Percentiles rank a stretch among this genome's conserved stretches.
Evolutionary conservation across 495 filamentous ascomycete species (phyloP).

Genomic region (Lepidopterella palustris): DNA sequence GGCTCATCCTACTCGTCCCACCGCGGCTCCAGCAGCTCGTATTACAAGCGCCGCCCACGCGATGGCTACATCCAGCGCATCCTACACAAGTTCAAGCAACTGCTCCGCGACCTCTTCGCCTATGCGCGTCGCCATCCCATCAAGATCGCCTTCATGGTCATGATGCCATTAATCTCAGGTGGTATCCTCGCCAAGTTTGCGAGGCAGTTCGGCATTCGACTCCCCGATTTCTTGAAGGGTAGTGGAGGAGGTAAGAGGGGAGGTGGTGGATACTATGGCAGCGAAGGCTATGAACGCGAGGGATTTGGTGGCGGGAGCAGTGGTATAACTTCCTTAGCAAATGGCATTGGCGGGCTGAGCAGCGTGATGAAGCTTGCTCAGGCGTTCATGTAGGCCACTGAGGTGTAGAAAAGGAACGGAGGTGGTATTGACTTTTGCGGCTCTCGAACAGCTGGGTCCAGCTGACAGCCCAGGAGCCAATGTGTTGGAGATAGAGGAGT

Average conservation of each 20-base stretch:
- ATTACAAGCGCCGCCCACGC: slow-evolving; percentile 67
- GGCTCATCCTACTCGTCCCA: slow-evolving; percentile 24
- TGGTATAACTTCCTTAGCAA: slow-evolving; percentile 6
- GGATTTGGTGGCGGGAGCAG: slow-evolving; percentile 12
- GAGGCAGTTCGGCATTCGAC: slow-evolving; percentile 63
- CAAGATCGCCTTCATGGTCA: slow-evolving; percentile 77
- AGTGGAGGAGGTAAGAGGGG: slow-evolving; percentile 38
- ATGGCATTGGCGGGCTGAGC: slow-evolving; percentile 29
- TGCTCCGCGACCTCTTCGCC: slow-evolving; percentile 65
- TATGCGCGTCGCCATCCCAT: slow-evolving; percentile 73
- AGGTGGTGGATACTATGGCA: slow-evolving; percentile 29
- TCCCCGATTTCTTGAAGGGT: slow-evolving; percentile 56
- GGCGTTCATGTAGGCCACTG: slow-evolving; percentile 31
- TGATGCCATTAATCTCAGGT: slow-evolving; percentile 76
- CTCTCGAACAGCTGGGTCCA: no score
- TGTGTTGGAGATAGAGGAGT: no score
- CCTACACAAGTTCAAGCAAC: slow-evolving; percentile 60
- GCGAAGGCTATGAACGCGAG: slow-evolving; percentile 30
- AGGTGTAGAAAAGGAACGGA: background rate
- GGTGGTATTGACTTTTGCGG: background rate
- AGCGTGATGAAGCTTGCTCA: slow-evolving; percentile 33
- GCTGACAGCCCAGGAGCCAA: no score
- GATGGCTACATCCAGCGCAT: slow-evolving; percentile 66
- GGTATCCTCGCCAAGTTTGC: slow-evolving; percentile 69
- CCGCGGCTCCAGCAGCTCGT: slow-evolving; percentile 49